These are phyloP conservation scores for Cercospora sp. DNA, from an alignment of 2,329 filamentous ascomycete genomes.

Conservation along the genomic window DNA sequence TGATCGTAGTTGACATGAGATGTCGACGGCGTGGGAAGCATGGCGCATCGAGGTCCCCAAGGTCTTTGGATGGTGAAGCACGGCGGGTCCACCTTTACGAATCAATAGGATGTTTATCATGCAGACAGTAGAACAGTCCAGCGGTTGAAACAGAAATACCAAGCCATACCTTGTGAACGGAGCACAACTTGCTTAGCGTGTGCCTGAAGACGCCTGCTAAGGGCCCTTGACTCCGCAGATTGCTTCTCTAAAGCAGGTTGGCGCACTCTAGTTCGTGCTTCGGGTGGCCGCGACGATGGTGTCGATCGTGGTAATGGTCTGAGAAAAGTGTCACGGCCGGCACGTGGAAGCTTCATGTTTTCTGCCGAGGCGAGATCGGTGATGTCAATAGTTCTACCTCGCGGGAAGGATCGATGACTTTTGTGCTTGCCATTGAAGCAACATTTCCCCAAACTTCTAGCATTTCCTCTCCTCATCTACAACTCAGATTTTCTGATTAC, in stretches of 20 bases:
- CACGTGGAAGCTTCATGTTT: slow-evolving; percentile 6
- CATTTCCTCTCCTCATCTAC: too few relatives aligned
- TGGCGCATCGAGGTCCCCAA: slow-evolving; percentile 40
- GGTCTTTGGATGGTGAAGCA: neutral
- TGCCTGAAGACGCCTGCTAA: neutral
- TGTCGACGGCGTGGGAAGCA: slow-evolving; percentile 93
- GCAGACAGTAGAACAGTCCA: neutral
- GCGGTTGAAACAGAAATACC: neutral
- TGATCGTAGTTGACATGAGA: slow-evolving; percentile 85
- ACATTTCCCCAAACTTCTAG: neutral
- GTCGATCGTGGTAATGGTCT: neutral
- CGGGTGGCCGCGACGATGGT: neutral
- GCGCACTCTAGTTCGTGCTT: neutral
- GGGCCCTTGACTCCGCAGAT: neutral
- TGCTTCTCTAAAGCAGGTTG: neutral
- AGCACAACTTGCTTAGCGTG: neutral
- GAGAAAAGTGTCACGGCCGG: neutral
- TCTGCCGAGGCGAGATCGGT: too few relatives aligned
- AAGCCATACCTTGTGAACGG: neutral
- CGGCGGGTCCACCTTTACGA: neutral
- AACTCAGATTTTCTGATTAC: too few relatives aligned
- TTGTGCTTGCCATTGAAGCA: neutral
- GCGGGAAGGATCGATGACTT: too few relatives aligned
- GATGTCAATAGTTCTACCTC: too few relatives aligned
- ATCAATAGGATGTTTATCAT: neutral